Base-by-base conservation (phyloP, 2,329 filamentous ascomycete genomes). In the Pyrenochaeta sp. region DNA sequence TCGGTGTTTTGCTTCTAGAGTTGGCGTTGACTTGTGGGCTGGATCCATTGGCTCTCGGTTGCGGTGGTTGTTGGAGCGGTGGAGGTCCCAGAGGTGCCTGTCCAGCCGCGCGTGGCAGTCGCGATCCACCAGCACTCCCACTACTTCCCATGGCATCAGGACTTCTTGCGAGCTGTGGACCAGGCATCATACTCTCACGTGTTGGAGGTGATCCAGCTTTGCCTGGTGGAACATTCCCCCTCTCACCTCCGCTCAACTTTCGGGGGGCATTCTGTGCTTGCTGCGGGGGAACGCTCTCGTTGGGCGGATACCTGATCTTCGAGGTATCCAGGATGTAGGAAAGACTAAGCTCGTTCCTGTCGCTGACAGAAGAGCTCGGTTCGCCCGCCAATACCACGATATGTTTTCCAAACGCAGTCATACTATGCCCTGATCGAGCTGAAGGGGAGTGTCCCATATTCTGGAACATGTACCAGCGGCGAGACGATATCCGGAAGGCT, bases 401-500 rank as follows among this genome's bases (percentile, higher is more conserved):
- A 58, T 93, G 91, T 77, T 97, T 97, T 30, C 92, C 92, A 62
- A 94, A 92, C 2, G 93, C 89, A 2, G 95, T 98, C 95, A 99
- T 98, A 77, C 93, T 97, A 77, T 99, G 95, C 1, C 95, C 95
- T 15, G 94, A 98, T 59, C 95, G 86, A 32, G 95, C 89, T 2
- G 93, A 97, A 0, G 95, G 95, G 1, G 93, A 96, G 2, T 93
- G 93, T 0, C 95, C 95, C 95, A 99, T 99, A 74, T 99, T 99
- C 74, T 99, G 95, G 79, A 99, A 99, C 36, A 95, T 99, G 77
- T 98, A 99, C 95, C 95, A 99, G 58, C 95, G 88, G 64, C 92
- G 89, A 10, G 93, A 93, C 0, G 90, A 88, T 68, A 91, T 91
- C 49, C 88, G 85, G 77, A 92, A 92, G 9, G 95, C 95, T 2